Evolutionary conservation across 768 basidiomycete species (phyloP), one percentile per base, ranked within the genome.

Genomic region (Trametes gibbosa): DNA sequence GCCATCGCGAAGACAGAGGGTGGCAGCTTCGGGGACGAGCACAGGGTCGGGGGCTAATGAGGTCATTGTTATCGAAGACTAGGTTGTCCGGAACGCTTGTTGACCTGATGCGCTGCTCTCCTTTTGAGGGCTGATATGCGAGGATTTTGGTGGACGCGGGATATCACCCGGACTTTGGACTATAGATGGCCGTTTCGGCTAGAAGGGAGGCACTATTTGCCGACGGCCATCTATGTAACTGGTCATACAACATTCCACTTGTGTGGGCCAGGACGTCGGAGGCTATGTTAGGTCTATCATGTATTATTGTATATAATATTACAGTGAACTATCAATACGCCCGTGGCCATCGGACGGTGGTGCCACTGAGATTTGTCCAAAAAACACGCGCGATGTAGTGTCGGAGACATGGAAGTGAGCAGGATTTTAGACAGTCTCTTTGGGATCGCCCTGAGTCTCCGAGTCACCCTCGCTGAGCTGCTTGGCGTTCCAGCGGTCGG

Each of bases 11-110:
- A 37, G 45, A 57, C n/a, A 45, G 41, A 50, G 29, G 10, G 29
- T 32, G 29, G 29, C 5, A 10, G 29, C 10, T 32, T 32, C 29
- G 10, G 29, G 50, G 32, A 35, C 29, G 40, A 37, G 41, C n/a
- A 43, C 32, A 17, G 34, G 40, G 53, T 34, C 58, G 34, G 58
- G 34, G 16, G 24, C 59, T 32, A 58, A 56, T 21, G 69, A 70
- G 24, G 67, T 71, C 10, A 71, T 71, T 32, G 67, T 71, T 3
- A 69, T 71, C 16, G 70, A 69, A 48, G 70, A 71, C 45, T 69
- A 50, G 53, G 7, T 17, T 12, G 27, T 29, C 9, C 9, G 14
- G 25, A 16, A 16, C 25, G 17, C 13, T 13, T 45, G 43, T 45
- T 8, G 19, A 21, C n/a, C 21, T 43, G 5, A n/a, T 19, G 42